Conservation (phyloP, 2,329 filamentous ascomycete species). For the Colletotrichum tropicicola region DNA sequence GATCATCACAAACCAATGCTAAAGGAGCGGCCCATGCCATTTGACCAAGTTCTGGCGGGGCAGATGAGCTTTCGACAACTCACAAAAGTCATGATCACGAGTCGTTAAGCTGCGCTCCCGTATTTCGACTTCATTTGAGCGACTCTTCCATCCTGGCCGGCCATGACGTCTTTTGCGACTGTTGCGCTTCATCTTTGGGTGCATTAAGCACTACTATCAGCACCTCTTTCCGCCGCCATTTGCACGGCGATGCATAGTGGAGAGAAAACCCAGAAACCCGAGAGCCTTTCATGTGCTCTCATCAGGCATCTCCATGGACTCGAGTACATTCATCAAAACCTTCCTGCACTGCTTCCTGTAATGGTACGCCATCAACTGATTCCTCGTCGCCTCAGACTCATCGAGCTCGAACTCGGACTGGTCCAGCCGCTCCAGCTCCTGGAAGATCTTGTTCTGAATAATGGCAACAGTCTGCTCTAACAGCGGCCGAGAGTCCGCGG, state of each 20-base stretch:
- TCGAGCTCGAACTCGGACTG: constrained; percentile 55
- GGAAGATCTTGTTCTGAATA: constrained; percentile 53
- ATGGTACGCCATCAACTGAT: constrained; percentile 57
- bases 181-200: too few species aligned
- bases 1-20: too few species aligned
- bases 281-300: neutral
- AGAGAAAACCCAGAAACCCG: neutral
- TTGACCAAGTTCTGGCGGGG: too few species aligned
- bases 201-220: too few species aligned
- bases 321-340: constrained; percentile 56
- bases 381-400: constrained; percentile 51
- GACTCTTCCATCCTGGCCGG: too few species aligned
- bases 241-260: neutral
- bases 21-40: too few species aligned
- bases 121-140: too few species aligned
- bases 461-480: constrained; percentile 48
- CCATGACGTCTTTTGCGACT: too few species aligned
- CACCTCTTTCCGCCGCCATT: too few species aligned
- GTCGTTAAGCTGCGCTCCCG: too few species aligned
- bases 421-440: constrained; percentile 53
- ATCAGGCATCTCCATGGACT: constrained; percentile 40
- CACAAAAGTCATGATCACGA: too few species aligned
- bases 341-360: constrained; percentile 59
- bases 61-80: too few species aligned
- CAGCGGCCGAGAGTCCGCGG: constrained; percentile 35